Base-by-base conservation (phyloP, 2,329 filamentous ascomycete species). In the Hymenoscyphus repandus region DNA sequence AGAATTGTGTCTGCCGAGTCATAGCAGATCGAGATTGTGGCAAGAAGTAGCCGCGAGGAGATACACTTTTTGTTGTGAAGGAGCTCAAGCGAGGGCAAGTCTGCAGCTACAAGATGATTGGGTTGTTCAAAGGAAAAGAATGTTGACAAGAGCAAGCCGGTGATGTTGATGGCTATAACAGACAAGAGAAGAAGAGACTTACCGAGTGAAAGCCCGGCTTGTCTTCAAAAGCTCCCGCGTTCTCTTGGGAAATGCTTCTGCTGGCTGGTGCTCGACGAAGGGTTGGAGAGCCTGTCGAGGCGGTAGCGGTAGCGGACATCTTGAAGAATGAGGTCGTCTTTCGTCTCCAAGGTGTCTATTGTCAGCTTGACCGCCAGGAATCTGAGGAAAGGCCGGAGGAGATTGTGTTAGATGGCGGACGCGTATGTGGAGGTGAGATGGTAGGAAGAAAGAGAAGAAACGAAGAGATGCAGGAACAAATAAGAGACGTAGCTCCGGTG, bases 261-360 rank as follows among this genome's bases (percentile, higher is more conserved):
- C 65, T 58, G 15, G 61, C 58, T 9, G 62, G 62, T 27, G 64
- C 52, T 27, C 68, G 72, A 52, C 68, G 69, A 48, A 69, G 62
- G 45, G 61, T 65, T 15, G 73, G 72, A 45, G 74, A 75, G 41
- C 70, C 73, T 20, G 69, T 69, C 22, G 70, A 68, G 54, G 62
- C 54, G 13, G 58, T 62, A 52, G 65, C 62, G 62, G 72, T 62
- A 52, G 65, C 62, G 62, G 72, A 72, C 73, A 75, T 76, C 52
- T 53, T 64, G 60, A 38, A 45, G 18, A 43, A 51, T 49, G 37
- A 48, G 42, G 33, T 43, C 37, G 18, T 41, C 27, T 17, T 13
- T 5, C 44, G 34, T 49, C 47, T 40, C 52, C 51, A 42, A 53
- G 49, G 41, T 49, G 37, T 32, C 39, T 30, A 30, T 51, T 53